Conservation (phyloP, 495 filamentous ascomycete species). For the Filosporella fistucella region DNA sequence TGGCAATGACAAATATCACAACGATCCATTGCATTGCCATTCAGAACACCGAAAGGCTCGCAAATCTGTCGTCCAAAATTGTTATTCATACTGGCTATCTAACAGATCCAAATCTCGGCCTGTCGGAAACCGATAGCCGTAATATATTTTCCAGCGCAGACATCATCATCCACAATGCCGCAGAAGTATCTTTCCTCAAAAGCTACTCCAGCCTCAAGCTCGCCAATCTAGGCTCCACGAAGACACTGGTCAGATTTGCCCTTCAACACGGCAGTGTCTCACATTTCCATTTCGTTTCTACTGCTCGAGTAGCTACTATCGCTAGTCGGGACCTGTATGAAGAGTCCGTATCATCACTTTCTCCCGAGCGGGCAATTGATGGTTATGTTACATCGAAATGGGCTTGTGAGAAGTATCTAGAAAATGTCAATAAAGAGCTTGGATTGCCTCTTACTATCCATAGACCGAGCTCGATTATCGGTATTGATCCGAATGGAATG, state of each 20-base stretch:
- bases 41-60: neutral
- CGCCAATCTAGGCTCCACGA: constrained; percentile 36
- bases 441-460: neutral
- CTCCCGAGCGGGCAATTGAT: too few species aligned
- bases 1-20: neutral
- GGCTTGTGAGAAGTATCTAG: neutral
- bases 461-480: too few species aligned
- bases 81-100: constrained; percentile 14
- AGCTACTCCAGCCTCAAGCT: neutral
- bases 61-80: constrained; percentile 1
- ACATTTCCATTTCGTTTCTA: constrained; percentile 48
- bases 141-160: constrained; percentile 31
- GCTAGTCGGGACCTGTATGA: too few species aligned
- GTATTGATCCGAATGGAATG: too few species aligned
- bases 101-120: constrained; percentile 4
- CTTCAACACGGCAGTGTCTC: constrained; percentile 31
- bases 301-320: constrained; percentile 29
- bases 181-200: constrained; percentile 38
- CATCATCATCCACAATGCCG: constrained; percentile 48
- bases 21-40: constrained; percentile 16
- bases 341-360: too few species aligned
- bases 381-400: constrained; percentile 2
- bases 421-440: neutral
- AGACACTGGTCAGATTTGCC: constrained; percentile 33
- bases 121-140: constrained; percentile 1